Percentiles rank a stretch among this genome's conserved stretches.
Evolutionary conservation across 495 filamentous ascomycete genomes (phyloP).

Genomic region (Apiosordaria backusii): DNA sequence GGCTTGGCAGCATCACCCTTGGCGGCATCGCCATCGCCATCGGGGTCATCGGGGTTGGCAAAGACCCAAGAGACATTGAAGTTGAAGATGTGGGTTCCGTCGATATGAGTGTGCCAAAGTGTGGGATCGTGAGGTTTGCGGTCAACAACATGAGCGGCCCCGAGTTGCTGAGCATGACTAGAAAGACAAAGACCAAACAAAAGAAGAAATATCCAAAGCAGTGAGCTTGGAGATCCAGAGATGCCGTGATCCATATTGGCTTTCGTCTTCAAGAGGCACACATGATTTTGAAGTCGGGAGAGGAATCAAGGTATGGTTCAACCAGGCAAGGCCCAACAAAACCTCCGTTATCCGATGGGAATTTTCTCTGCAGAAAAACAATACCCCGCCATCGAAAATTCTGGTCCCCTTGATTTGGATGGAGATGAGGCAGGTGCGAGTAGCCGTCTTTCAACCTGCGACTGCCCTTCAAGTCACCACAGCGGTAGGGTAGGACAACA

Average conservation of each 20-base stretch:
- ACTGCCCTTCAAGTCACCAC: not conserved
- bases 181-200: slow-evolving; percentile 11
- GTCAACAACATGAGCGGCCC: not conserved
- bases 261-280: not conserved
- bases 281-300: not conserved
- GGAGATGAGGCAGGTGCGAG: not conserved
- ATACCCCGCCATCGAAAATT: not conserved
- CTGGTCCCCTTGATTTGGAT: not conserved
- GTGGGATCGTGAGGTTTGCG: not conserved
- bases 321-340: not conserved
- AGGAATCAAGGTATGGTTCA: not conserved
- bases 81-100: slow-evolving; percentile 67
- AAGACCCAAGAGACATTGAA: slow-evolving; percentile 79
- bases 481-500: not conserved
- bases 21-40: slow-evolving; percentile 28
- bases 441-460: not conserved
- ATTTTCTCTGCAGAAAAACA: not conserved
- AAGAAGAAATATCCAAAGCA: not conserved
- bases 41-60: slow-evolving; percentile 64
- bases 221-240: not conserved
- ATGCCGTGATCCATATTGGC: slow-evolving; percentile 4
- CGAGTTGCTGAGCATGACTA: not conserved
- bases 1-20: slow-evolving; percentile 61
- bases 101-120: slow-evolving; percentile 22
- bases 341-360: not conserved